These are phyloP conservation scores for Nakataea oryzae DNA, from an alignment of 2,329 filamentous ascomycete species.

Conservation along the genomic window DNA sequence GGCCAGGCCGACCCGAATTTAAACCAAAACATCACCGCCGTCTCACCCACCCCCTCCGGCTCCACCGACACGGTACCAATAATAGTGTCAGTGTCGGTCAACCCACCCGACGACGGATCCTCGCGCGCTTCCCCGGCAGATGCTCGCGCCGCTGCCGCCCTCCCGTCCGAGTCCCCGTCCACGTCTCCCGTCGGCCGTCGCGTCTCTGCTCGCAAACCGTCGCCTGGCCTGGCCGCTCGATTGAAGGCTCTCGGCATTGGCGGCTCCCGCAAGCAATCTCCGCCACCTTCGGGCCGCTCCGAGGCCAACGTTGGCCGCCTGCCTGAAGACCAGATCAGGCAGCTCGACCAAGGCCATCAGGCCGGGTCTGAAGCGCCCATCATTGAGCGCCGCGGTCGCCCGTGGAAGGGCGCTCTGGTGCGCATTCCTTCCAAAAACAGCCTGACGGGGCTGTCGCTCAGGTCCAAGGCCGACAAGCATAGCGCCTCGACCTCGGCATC, in stretches of 20 bases:
- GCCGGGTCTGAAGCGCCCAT: conserved; percentile 38
- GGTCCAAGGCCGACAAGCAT: background rate
- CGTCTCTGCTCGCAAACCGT: conserved; percentile 42
- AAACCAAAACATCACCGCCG: background rate
- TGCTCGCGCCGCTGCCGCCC: background rate
- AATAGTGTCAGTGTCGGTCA: background rate
- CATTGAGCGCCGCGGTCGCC: conserved; percentile 56
- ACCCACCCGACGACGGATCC: background rate
- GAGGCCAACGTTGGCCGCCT: conserved; percentile 52
- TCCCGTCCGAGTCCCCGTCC: conserved; percentile 13
- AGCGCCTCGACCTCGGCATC: conserved; percentile 7
- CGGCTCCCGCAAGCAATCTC: conserved; percentile 24
- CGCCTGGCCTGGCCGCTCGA: conserved; percentile 53
- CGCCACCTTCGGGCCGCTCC: conserved; percentile 19
- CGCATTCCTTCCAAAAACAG: conserved; percentile 31
- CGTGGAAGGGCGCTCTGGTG: conserved; percentile 59
- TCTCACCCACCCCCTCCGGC: background rate
- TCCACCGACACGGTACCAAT: background rate
- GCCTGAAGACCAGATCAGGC: conserved; percentile 57
- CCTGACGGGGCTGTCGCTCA: conserved; percentile 10
- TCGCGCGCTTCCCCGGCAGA: background rate
- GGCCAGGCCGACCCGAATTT: conserved; percentile 7
- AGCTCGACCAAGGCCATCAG: conserved; percentile 58
- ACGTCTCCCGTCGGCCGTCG: conserved; percentile 13
- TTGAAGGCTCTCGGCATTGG: conserved; percentile 56